phyloP scores from a whole-genome alignment of 768 basidiomycete species.

The Heimioporus sp. region DNA sequence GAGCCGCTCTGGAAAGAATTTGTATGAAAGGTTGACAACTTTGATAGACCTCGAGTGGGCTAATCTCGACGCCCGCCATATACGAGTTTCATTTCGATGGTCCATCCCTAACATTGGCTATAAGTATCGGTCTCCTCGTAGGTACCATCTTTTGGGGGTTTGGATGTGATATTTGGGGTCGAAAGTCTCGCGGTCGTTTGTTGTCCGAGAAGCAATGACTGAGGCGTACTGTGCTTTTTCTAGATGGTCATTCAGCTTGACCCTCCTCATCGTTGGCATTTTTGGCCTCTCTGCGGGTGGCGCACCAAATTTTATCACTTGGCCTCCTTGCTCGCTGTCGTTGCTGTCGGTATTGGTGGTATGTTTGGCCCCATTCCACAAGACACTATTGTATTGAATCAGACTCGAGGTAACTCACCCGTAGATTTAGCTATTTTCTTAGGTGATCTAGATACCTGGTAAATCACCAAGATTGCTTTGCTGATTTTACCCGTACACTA shows the following conservation, averaged over 20 bases:
- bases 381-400: not conserved
- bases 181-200: too few species aligned
- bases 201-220: too few species aligned
- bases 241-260: conserved; percentile 54
- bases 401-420: conserved; percentile 45
- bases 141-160: conserved; percentile 51
- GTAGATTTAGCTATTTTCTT: conserved; percentile 54
- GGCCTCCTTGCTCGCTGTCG: conserved; percentile 44
- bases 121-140: conserved; percentile 51
- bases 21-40: too few species aligned
- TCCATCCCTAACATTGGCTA: conserved; percentile 49
- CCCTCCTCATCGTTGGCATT: conserved; percentile 49
- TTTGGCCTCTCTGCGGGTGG: conserved; percentile 53
- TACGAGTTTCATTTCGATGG: conserved; percentile 48
- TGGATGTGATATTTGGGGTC: conserved; percentile 51
- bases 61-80: conserved; percentile 43
- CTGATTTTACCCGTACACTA: too few species aligned
- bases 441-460: too few species aligned
- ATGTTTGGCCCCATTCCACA: not conserved
- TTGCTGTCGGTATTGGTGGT: conserved; percentile 50
- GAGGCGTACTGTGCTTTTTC: too few species aligned
- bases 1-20: conserved; percentile 4
- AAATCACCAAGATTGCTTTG: too few species aligned
- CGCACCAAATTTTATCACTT: conserved; percentile 47
- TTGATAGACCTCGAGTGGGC: too few species aligned